phyloP scores from a whole-genome alignment of 2,329 filamentous ascomycete species.

The Cryphonectria radicalis region DNA sequence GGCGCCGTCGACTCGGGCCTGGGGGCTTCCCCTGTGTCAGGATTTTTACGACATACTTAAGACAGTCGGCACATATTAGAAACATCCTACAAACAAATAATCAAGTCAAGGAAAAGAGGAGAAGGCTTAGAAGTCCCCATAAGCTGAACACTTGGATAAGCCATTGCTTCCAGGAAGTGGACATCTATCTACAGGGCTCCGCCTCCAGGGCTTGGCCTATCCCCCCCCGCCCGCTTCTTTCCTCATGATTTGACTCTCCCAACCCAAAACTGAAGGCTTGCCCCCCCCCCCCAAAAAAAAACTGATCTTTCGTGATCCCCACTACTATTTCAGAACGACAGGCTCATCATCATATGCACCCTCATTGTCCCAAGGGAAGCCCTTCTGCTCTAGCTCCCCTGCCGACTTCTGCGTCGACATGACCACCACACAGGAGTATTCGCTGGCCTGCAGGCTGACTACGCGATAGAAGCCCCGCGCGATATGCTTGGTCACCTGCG shows the following conservation, averaged over 20 bases:
- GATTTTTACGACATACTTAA: no score
- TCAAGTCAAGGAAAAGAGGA: no score
- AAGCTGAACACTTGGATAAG: no score
- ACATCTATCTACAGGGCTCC: not conserved
- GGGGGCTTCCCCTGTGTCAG: no score
- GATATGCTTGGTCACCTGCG: slow-evolving; percentile 21
- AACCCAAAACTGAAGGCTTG: not conserved
- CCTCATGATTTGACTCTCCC: not conserved
- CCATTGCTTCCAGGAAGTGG: no score
- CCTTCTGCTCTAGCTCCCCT: not conserved
- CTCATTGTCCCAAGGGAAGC: slow-evolving; percentile 6
- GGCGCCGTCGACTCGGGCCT: no score
- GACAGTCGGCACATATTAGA: no score
- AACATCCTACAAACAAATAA: no score
- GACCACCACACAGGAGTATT: slow-evolving; percentile 23
- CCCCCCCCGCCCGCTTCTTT: not conserved
- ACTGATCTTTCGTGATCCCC: not conserved
- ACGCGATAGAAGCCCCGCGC: slow-evolving; percentile 25
- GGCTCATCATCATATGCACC: not conserved
- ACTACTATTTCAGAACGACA: not conserved
- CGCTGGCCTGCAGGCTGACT: slow-evolving; percentile 18
- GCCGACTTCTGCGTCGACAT: not conserved
- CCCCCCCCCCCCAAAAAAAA: not conserved
- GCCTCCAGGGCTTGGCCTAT: not conserved
- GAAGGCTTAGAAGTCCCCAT: no score